Conservation (phyloP, 495 filamentous ascomycete species). For the Barbatosphaeria neglecta region DNA sequence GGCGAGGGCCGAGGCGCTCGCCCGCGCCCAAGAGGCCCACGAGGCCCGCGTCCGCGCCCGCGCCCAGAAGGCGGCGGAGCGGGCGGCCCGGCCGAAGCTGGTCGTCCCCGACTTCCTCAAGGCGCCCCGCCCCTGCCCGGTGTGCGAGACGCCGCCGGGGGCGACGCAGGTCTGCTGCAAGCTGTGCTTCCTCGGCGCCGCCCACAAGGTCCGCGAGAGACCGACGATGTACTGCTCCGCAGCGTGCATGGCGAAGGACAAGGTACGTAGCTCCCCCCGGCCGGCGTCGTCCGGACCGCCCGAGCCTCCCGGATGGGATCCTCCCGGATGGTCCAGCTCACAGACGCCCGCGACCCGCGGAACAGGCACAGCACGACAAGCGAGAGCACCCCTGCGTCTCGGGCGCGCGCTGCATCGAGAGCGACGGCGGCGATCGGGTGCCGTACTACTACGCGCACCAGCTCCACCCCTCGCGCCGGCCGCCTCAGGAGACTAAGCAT, state of each 20-base stretch:
- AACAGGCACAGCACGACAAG: background rate
- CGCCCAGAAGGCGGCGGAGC: background rate
- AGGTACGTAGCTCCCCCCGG: background rate
- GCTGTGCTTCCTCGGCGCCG: background rate
- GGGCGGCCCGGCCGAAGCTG: background rate
- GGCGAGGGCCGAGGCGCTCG: slow-evolving; percentile 16
- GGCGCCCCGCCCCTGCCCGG: background rate
- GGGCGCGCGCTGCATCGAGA: background rate
- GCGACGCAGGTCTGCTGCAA: background rate
- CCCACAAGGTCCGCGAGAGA: background rate
- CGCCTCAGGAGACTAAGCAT: background rate
- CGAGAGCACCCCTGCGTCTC: background rate
- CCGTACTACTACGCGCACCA: background rate
- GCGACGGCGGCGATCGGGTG: slow-evolving; percentile 8
- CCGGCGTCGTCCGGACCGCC: background rate
- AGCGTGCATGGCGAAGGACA: background rate
- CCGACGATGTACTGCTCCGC: background rate
- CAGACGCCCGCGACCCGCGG: background rate
- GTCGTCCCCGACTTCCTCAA: background rate
- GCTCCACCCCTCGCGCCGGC: background rate
- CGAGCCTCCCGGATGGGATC: too few relatives aligned
- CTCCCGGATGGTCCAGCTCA: too few relatives aligned
- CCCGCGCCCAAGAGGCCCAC: too few relatives aligned
- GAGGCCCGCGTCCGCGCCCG: slow-evolving; percentile 27
- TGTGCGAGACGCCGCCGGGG: background rate